Conservation (phyloP, 768 basidiomycete species). For the Gautieria morchelliformis region DNA sequence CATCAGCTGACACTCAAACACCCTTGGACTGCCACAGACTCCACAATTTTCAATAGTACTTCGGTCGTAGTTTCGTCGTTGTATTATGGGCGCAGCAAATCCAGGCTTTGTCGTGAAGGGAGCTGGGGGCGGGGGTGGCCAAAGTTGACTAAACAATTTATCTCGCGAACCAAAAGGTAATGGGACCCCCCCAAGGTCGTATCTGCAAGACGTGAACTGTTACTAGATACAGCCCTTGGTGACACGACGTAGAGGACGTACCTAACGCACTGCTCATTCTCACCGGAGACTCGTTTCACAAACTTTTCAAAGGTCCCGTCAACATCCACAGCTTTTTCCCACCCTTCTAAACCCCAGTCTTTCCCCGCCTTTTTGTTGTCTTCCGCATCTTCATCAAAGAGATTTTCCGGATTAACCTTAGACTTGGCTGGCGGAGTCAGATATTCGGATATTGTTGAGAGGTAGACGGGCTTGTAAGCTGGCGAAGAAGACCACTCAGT, state of each 20-base stretch:
- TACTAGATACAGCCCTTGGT: neutral
- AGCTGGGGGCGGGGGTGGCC: constrained; percentile 42
- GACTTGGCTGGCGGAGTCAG: constrained; percentile 46
- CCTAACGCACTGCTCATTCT: constrained; percentile 84
- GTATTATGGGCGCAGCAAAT: constrained; percentile 35
- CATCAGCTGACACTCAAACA: constrained; percentile 93
- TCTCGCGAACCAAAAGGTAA: constrained; percentile 75
- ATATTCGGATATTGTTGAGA: constrained; percentile 69
- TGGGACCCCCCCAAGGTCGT: constrained; percentile 79
- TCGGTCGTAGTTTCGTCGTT: constrained; percentile 46
- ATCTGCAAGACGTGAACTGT: constrained; percentile 35
- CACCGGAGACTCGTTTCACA: constrained; percentile 55
- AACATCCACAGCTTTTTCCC: constrained; percentile 69
- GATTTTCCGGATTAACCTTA: constrained; percentile 33
- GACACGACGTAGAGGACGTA: constrained; percentile 27
- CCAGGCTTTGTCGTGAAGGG: constrained; percentile 42
- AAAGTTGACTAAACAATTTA: constrained; percentile 59
- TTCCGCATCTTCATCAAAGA: constrained; percentile 29
- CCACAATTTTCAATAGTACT: constrained; percentile 40
- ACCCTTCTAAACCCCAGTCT: constrained; percentile 63
- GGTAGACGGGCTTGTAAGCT: constrained; percentile 50
- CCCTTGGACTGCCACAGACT: constrained; percentile 52
- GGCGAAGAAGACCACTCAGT: constrained; percentile 53
- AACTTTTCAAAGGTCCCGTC: constrained; percentile 87
- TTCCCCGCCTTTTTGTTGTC: constrained; percentile 23